Conservation (phyloP, 1,139 yeast species). For the Hyphopichia khmerensis region DNA sequence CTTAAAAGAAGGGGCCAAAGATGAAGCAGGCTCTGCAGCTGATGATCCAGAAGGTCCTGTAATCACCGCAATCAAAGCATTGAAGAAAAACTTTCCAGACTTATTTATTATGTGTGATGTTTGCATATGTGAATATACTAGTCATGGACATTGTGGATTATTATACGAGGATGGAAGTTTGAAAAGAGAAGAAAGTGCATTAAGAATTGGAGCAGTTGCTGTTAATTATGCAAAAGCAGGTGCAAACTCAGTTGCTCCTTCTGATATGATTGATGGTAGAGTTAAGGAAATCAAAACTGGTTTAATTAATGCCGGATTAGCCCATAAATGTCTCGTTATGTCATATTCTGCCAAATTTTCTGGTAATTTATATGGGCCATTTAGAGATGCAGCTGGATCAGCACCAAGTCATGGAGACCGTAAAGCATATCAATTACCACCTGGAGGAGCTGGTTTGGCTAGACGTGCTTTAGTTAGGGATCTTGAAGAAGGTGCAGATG, state of each 20-base stretch:
- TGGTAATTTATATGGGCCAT: conserved; percentile 93
- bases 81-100: conserved; percentile 69
- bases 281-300: conserved; percentile 86
- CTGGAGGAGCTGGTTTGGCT: conserved; percentile 91
- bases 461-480: conserved; percentile 88
- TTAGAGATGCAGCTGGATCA: conserved; percentile 96
- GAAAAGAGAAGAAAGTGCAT: conserved; percentile 71
- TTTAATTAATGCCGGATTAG: conserved; percentile 76
- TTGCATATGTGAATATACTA: conserved; percentile 93
- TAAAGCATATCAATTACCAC: conserved; percentile 88
- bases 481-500: conserved; percentile 91
- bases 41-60: conserved; percentile 98
- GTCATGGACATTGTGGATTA: conserved; percentile 96
- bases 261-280: conserved; percentile 98
- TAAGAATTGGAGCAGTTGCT: conserved; percentile 90
- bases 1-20: conserved; percentile 70
- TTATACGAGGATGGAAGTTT: conserved; percentile 83
- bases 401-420: conserved; percentile 90
- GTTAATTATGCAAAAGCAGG: conserved; percentile 96
- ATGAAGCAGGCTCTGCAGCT: conserved; percentile 81
- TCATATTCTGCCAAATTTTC: conserved; percentile 93
- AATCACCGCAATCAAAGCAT: conserved; percentile 67
- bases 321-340: conserved; percentile 87
- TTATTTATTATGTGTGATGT: conserved; percentile 91
- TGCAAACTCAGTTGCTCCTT: conserved; percentile 93